These are phyloP conservation scores for Mycena albidolilacea DNA, from an alignment of 768 basidiomycete species.

Conservation along the genomic window DNA sequence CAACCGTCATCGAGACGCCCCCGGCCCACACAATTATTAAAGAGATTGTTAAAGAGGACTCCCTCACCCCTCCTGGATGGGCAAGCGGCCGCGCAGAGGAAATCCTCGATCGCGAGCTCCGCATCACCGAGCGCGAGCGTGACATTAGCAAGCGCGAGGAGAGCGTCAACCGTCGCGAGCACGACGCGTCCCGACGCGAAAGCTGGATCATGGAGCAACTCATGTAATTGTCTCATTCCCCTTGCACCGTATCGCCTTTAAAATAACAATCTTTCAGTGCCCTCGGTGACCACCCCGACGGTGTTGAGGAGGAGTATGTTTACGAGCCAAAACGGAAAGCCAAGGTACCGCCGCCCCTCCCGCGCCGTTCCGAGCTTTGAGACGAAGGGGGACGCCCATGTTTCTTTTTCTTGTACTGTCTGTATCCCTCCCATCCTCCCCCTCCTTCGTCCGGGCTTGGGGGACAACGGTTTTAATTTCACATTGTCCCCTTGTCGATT, in stretches of 20 bases:
- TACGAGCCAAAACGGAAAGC: constrained; percentile 89
- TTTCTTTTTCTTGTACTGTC: constrained; percentile 75
- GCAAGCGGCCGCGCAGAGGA: constrained; percentile 83
- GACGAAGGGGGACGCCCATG: constrained; percentile 86
- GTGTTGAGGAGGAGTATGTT: constrained; percentile 84
- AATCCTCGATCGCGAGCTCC: constrained; percentile 86
- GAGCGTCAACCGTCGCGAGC: constrained; percentile 86
- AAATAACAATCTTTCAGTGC: constrained; percentile 55
- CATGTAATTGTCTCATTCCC: constrained; percentile 66
- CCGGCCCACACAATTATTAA: constrained; percentile 87
- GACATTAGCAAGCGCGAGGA: constrained; percentile 92
- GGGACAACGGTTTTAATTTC: constrained; percentile 82
- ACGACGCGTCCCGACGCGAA: constrained; percentile 90
- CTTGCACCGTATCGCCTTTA: neutral
- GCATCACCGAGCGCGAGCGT: constrained; percentile 87
- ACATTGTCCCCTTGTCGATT: constrained; percentile 76
- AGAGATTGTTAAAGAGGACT: constrained; percentile 88
- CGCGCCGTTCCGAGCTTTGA: constrained; percentile 94
- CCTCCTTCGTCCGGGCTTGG: constrained; percentile 94
- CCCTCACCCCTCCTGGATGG: constrained; percentile 87
- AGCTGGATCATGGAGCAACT: constrained; percentile 95
- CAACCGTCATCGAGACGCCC: constrained; percentile 70
- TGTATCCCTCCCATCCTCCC: constrained; percentile 73
- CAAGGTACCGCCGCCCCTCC: constrained; percentile 91
- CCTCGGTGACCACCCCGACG: constrained; percentile 78